These are phyloP conservation scores for Mycena maculata DNA, from an alignment of 768 basidiomycete genomes.

Conservation along the genomic window DNA sequence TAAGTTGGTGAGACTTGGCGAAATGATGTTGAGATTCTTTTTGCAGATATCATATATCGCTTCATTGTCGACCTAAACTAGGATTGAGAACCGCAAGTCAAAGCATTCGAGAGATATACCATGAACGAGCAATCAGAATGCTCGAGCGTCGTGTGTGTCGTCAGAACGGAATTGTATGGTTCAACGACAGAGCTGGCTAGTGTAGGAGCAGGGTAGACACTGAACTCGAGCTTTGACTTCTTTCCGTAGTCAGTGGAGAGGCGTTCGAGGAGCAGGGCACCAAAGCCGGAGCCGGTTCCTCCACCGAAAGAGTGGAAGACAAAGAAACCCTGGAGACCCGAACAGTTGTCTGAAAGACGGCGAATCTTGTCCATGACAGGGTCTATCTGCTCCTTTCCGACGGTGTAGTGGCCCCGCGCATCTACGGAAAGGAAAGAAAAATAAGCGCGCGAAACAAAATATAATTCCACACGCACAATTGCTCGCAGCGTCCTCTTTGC, in stretches of 20 bases:
- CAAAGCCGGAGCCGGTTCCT: slow-evolving; percentile 98
- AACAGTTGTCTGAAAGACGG: slow-evolving; percentile 95
- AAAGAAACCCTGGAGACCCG: slow-evolving; percentile 98
- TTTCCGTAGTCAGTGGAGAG: slow-evolving; percentile 98
- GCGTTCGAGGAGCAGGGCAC: slow-evolving; percentile 94
- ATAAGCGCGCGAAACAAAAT: slow-evolving; percentile 13
- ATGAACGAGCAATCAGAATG: slow-evolving; percentile 99
- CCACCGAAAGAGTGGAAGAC: slow-evolving; percentile 99
- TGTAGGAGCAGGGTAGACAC: slow-evolving; percentile 94
- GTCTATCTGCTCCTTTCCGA: slow-evolving; percentile 98
- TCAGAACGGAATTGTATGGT: slow-evolving; percentile 97
- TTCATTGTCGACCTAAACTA: slow-evolving; percentile 80
- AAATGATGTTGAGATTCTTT: slow-evolving; percentile 85
- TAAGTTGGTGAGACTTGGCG: slow-evolving; percentile 91
- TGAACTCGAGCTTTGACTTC: slow-evolving; percentile 98
- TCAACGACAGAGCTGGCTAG: slow-evolving; percentile 96
- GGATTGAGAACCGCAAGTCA: slow-evolving; percentile 16
- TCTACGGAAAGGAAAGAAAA: slow-evolving; percentile 62
- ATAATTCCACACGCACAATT: slow-evolving; percentile 74
- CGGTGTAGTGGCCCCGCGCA: slow-evolving; percentile 97
- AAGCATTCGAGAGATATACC: slow-evolving; percentile 51
- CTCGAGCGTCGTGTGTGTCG: slow-evolving; percentile 98
- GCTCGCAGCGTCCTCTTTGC: slow-evolving; percentile 99
- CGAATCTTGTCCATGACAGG: slow-evolving; percentile 96
- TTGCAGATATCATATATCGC: slow-evolving; percentile 99